Evolutionary conservation across 1,284 basidiomycete species (phyloP), one percentile per base, ranked within the genome.

Genomic region (Cutaneotrichosporon dermatis): DNA sequence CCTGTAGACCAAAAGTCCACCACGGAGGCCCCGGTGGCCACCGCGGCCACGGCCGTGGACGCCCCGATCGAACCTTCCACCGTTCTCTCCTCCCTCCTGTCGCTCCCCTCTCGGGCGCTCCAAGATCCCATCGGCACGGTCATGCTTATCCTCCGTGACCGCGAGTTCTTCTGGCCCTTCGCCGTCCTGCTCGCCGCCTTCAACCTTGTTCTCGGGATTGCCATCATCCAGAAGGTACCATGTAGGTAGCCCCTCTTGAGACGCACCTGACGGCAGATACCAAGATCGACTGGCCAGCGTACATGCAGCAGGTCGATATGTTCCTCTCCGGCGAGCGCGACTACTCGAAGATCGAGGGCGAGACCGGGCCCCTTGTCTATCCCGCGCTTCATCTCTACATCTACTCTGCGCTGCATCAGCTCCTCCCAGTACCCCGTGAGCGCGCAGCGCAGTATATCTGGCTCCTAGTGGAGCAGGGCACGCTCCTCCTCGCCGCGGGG

Each of bases 321-420:
- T 94, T 90, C 76, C 71, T 89, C 49, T 83, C 85, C 49, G 95
- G 95, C 42, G 88, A 96, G 76, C 82, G 88, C 35, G 85, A 94
- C 74, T 99, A 99, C 74, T 81, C 84, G n/a, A 79, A 83, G 58
- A 88, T 99, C 60, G 82, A 83, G 60, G 95, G 95, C 0, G 93
- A 92, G 7, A 97, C 92, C 3, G 96, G 96, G 6, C 92, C 91
- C 6, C 82, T 96, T 13, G 94, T 98, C 50, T 99, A 99, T 76
- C 96, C 96, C 2, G 96, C 94, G 13, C 88, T 92, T 1, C 93
- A 97, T 75, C 81, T 99, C 55, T 86, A 89, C 71, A 84, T 96
- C 62, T 93, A 95, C 76, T 82, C 85, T 4, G 63, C 85, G n/a
- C 79, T 99, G 0, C 83, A 89, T 73, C 70, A 73, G 37, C 71